phyloP scores from a whole-genome alignment of 768 basidiomycete genomes.

The Suillus subalutaceus region DNA sequence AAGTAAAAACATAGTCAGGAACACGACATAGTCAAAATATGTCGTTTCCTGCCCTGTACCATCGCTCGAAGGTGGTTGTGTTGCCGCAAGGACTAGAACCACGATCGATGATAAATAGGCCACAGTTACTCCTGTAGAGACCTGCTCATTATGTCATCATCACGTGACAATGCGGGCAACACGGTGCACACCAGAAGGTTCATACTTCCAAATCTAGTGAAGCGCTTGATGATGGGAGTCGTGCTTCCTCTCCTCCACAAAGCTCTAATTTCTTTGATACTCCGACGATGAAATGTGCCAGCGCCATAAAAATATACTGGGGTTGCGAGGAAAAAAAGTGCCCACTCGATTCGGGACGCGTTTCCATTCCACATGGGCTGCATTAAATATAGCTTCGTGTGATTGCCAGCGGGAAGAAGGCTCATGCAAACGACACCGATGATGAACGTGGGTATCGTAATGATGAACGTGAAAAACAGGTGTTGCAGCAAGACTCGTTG shows the following conservation, averaged over 20 bases:
- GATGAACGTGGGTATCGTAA: conserved; percentile 78
- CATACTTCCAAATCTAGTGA: conserved; percentile 84
- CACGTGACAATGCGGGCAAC: not conserved
- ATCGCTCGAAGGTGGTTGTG: conserved; percentile 37
- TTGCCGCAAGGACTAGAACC: conserved; percentile 62
- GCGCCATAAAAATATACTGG: conserved; percentile 74
- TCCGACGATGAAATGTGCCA: conserved; percentile 55
- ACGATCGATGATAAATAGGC: conserved; percentile 79
- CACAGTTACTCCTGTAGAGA: conserved; percentile 69
- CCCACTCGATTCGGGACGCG: conserved; percentile 59
- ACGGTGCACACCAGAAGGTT: conserved; percentile 63
- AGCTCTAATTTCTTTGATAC: conserved; percentile 55
- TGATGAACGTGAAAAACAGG: conserved; percentile 56
- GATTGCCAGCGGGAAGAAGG: conserved; percentile 52
- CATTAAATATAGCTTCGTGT: conserved; percentile 54
- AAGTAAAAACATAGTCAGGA: conserved; percentile 80
- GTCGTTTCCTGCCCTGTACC: conserved; percentile 57
- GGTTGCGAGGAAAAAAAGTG: conserved; percentile 66
- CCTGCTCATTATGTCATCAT: conserved; percentile 26
- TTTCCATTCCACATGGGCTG: conserved; percentile 66
- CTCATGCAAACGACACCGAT: conserved; percentile 79
- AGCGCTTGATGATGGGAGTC: conserved; percentile 55
- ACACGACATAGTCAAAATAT: conserved; percentile 83
- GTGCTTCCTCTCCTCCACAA: conserved; percentile 60
- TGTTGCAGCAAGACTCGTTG: conserved; percentile 53